Evolutionary conservation across 2,329 filamentous ascomycete genomes (phyloP), one percentile per base, ranked within the genome.

Genomic region (Cladosporium sp.): DNA sequence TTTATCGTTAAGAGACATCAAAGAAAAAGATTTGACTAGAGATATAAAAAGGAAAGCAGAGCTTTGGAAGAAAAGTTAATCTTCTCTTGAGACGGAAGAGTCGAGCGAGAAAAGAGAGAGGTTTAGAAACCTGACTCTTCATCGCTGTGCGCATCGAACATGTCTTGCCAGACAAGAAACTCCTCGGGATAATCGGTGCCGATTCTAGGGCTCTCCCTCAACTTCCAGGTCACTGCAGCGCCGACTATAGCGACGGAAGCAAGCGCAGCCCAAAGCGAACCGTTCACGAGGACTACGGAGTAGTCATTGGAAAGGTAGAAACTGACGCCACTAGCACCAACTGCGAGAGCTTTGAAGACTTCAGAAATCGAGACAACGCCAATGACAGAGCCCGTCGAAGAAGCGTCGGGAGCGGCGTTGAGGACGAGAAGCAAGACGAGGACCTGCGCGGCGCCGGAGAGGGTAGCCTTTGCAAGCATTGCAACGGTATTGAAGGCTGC

Each of bases 361-460:
- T 71, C 75, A 19, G 76, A 74, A 4, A 78, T 69, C 59, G 78
- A 77, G 67, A 79, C 74, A 65, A 80, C 72, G n/a, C 78, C 78
- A 47, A 79, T 74, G 5, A 79, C 73, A 17, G 76, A 78, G 39
- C 77, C 78, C 5, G 77, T 74, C 1, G 75, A 77, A 52, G 73
- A 75, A 5, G 76, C 76, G 59, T 80, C 77, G 0, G 78, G 77
- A 5, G 76, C 75, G 1, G 76, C 76, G 63, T 78, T 78, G 58
- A 79, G 73, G 2, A 79, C 73, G n/a, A 80, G 75, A 8, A 79
- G 70, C 0, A 74, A 67, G 8, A 79, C 75, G 11, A 79, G 68
- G 11, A 77, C 75, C 11, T 75, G 70, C 7, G 77, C 74, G 12
- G 73, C 68, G 25, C 73, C 71, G 8, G 74, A 70, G n/a, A 78